A percentile compares a stretch with the other conserved stretches of the same genome.
phyloP scores from a whole-genome alignment of 192 early-diverging fungal genomes.

The Phycomyces nitens region DNA sequence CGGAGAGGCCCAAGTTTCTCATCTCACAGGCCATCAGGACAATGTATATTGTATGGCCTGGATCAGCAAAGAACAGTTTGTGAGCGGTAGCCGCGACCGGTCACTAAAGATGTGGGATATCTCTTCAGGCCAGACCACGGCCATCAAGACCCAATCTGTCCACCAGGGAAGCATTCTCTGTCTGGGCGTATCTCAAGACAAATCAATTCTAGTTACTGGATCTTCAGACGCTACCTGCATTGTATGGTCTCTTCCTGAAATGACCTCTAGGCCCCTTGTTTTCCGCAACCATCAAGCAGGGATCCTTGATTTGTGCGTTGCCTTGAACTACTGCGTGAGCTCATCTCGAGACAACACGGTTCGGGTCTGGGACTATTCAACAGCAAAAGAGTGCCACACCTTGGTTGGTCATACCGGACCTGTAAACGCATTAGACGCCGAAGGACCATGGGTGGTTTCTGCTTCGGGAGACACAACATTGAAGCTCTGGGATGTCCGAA shows the following conservation, averaged over 20 bases:
- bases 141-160: slow-evolving; percentile 53
- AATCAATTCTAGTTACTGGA: slow-evolving; percentile 70
- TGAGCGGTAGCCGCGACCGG: slow-evolving; percentile 76
- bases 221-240: slow-evolving; percentile 83
- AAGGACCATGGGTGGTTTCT: slow-evolving; percentile 68
- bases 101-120: slow-evolving; percentile 85
- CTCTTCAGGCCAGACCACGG: slow-evolving; percentile 46
- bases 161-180: slow-evolving; percentile 75
- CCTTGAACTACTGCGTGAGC: slow-evolving; percentile 67
- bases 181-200: slow-evolving; percentile 70
- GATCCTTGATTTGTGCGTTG: slow-evolving; percentile 85
- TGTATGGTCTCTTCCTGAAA: slow-evolving; percentile 62
- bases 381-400: slow-evolving; percentile 57
- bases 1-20: slow-evolving; percentile 40
- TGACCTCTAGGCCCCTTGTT: slow-evolving; percentile 39
- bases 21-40: slow-evolving; percentile 73
- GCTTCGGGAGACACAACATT: slow-evolving; percentile 82
- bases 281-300: slow-evolving; percentile 76
- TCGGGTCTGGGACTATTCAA: slow-evolving; percentile 75
- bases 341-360: slow-evolving; percentile 94
- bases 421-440: slow-evolving; percentile 88
- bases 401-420: slow-evolving; percentile 87
- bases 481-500: slow-evolving; percentile 75
- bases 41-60: slow-evolving; percentile 93
- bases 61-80: slow-evolving; percentile 62